Conservation (phyloP, 2,329 filamentous ascomycete genomes). For the Verticillium alfalfae region DNA sequence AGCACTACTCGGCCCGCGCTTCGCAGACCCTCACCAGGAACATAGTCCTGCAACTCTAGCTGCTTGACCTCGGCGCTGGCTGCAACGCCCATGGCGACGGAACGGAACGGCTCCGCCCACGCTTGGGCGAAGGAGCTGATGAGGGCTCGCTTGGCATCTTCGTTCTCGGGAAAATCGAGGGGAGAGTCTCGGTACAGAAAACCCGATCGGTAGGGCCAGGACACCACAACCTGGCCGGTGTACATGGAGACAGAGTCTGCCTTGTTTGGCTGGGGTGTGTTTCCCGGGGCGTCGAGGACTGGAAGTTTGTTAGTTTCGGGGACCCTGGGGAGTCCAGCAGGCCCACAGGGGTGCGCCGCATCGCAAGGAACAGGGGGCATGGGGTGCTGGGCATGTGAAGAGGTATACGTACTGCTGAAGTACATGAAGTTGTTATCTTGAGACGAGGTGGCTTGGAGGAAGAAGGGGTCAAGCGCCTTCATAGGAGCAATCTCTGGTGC, state of each 20-base stretch:
- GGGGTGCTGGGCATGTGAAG: not conserved
- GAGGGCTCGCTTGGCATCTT: slow-evolving; percentile 29
- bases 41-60: slow-evolving; percentile 43
- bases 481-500: slow-evolving; percentile 34
- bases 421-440: slow-evolving; percentile 45
- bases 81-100: slow-evolving; percentile 28
- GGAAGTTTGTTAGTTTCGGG: not conserved
- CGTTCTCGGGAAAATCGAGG: slow-evolving; percentile 32
- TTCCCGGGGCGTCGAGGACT: slow-evolving; percentile 45
- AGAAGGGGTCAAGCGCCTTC: slow-evolving; percentile 43
- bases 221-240: slow-evolving; percentile 42
- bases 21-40: slow-evolving; percentile 28
- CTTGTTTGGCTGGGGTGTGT: slow-evolving; percentile 20
- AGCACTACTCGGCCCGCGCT: slow-evolving; percentile 35
- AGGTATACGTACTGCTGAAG: slow-evolving; percentile 35
- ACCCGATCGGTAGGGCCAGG: slow-evolving; percentile 38
- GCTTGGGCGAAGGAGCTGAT: slow-evolving; percentile 35
- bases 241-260: slow-evolving; percentile 23
- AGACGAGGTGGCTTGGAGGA: slow-evolving; percentile 49
- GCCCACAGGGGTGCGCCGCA: not conserved
- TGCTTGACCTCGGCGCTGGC: slow-evolving; percentile 30
- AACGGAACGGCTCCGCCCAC: slow-evolving; percentile 45
- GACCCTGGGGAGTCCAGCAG: not conserved
- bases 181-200: slow-evolving; percentile 20
- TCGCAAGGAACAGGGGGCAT: not conserved